Conservation (phyloP, 495 filamentous ascomycete genomes). For the Aspergillus steynii region DNA sequence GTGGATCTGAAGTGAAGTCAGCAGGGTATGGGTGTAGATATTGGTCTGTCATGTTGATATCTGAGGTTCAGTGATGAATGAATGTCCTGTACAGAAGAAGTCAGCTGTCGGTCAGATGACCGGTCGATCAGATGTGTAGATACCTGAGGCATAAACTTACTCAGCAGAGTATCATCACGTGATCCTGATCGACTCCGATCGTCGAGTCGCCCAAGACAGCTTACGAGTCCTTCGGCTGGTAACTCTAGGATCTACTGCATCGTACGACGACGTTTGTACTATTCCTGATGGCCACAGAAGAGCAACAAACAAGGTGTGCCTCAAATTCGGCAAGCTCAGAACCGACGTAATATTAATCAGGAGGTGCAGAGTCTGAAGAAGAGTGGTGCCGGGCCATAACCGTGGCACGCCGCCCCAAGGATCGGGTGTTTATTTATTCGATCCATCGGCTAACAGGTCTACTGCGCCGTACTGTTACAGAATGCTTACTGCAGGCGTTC, state of each 20-base stretch:
- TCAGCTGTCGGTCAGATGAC: constrained; percentile 7
- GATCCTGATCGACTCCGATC: constrained; percentile 1
- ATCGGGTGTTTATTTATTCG: constrained; percentile 23
- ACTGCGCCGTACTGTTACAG: neutral
- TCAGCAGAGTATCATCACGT: neutral
- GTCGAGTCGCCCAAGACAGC: constrained; percentile 5
- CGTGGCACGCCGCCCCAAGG: constrained; percentile 19
- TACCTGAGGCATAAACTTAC: neutral
- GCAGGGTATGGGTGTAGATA: neutral
- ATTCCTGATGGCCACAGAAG: too few species aligned
- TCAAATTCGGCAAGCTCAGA: constrained; percentile 4
- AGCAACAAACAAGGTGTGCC: too few species aligned
- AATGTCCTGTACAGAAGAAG: neutral
- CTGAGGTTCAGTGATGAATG: neutral
- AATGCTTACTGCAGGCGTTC: neutral
- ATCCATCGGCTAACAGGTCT: neutral
- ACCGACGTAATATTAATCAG: neutral
- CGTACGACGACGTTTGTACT: too few species aligned
- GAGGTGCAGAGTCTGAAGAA: neutral
- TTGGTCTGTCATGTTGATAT: neutral
- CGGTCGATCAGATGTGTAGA: neutral
- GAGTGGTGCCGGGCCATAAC: constrained; percentile 13
- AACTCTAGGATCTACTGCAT: too few species aligned
- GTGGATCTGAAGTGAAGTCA: neutral
- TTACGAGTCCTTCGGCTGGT: constrained; percentile 7